phyloP scores from a whole-genome alignment of 495 filamentous ascomycete species.

The Aspergillus steynii region DNA sequence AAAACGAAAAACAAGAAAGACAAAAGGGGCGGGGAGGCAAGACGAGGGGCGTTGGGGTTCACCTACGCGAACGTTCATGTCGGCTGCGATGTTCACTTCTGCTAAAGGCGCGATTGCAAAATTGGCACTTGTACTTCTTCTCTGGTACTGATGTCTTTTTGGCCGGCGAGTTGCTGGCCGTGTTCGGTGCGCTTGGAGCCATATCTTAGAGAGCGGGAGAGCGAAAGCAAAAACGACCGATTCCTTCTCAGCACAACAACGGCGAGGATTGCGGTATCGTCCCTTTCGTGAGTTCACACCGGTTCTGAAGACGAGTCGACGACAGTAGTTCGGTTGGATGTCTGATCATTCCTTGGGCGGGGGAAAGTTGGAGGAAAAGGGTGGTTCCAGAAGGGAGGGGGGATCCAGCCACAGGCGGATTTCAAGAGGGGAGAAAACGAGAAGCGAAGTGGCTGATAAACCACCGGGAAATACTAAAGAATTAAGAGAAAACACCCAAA shows the following conservation, averaged over 20 bases:
- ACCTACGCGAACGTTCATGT: conserved; percentile 98
- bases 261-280: conserved; percentile 50
- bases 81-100: conserved; percentile 95
- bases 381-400: conserved; percentile 31
- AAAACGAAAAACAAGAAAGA: neutral
- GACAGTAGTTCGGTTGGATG: conserved; percentile 47
- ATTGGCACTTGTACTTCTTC: conserved; percentile 99
- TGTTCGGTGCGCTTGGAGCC: conserved; percentile 60
- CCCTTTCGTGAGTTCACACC: conserved; percentile 53
- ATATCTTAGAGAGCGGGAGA: conserved; percentile 40
- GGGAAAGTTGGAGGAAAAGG: conserved; percentile 36
- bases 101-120: conserved; percentile 95
- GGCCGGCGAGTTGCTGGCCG: conserved; percentile 58
- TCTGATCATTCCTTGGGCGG: conserved; percentile 52
- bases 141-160: conserved; percentile 72
- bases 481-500: conserved; percentile 39
- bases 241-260: conserved; percentile 42
- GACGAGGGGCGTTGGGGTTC: neutral
- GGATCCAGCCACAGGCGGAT: conserved; percentile 55
- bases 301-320: conserved; percentile 50
- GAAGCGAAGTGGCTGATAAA: conserved; percentile 35
- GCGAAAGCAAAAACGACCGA: conserved; percentile 26
- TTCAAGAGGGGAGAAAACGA: conserved; percentile 33
- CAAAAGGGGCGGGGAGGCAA: neutral
- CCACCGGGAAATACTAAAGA: conserved; percentile 23